Percentiles rank a stretch among this genome's conserved stretches.
Evolutionary conservation across 106 monocot species (phyloP).

Genomic region (Allium sativum): DNA sequence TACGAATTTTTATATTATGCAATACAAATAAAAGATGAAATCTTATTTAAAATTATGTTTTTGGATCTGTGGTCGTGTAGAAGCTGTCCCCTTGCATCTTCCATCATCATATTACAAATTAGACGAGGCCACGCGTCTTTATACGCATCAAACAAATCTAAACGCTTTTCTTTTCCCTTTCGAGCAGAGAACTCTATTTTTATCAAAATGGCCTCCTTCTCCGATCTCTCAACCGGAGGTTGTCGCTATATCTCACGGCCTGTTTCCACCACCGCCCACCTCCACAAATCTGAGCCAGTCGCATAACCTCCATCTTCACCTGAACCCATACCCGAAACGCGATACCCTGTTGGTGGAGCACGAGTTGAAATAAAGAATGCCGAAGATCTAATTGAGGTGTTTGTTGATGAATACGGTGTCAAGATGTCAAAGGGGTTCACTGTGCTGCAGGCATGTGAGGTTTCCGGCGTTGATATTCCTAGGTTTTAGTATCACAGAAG

Average conservation of each 20-base stretch:
- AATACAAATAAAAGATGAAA: too few species aligned
- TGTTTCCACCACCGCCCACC: constrained; percentile 60
- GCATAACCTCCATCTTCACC: constrained; percentile 29
- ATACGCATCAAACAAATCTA: too few species aligned
- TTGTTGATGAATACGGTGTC: constrained; percentile 80
- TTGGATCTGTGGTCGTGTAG: too few species aligned
- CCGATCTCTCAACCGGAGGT: constrained; percentile 10
- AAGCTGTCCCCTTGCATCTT: too few species aligned
- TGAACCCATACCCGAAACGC: constrained; percentile 25
- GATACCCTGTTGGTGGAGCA: constrained; percentile 66
- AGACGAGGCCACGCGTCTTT: too few species aligned
- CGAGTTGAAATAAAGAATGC: constrained; percentile 46
- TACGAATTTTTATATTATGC: too few species aligned
- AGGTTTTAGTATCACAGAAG: constrained; percentile 88
- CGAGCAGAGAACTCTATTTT: too few species aligned
- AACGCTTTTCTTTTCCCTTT: too few species aligned
- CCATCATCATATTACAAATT: too few species aligned
- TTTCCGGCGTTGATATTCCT: constrained; percentile 90
- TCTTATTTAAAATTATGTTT: too few species aligned
- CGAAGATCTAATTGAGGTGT: constrained; percentile 87
- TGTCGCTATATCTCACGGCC: constrained; percentile 26
- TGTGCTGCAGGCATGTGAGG: constrained; percentile 89
- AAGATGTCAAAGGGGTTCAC: constrained; percentile 94
- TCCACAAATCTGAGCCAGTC: constrained; percentile 39
- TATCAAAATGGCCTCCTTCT: constrained; percentile 42